Conservation (phyloP, 192 early-diverging fungal species). For the Entophlyctis luteolus region DNA sequence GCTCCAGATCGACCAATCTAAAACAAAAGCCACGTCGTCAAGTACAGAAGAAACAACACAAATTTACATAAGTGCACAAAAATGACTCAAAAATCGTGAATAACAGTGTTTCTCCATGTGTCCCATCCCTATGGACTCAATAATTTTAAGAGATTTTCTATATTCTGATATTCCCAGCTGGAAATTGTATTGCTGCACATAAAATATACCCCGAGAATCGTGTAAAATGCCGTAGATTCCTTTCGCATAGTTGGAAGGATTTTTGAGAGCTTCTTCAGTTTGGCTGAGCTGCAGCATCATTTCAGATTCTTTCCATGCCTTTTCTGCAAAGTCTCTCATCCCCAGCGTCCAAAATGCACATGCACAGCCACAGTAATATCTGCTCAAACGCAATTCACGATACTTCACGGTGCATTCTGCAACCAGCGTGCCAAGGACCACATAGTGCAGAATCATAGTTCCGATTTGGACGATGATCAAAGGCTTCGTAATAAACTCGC, state of each 20-base stretch:
- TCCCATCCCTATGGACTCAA: not conserved
- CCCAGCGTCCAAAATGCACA: too few species aligned
- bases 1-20: not conserved
- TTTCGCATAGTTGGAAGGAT: not conserved
- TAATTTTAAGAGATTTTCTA: not conserved
- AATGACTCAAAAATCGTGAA: not conserved
- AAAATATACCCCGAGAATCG: not conserved
- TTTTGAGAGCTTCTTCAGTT: too few species aligned
- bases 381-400: not conserved
- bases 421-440: not conserved
- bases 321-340: not conserved
- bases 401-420: not conserved
- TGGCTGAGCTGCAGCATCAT: not conserved
- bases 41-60: not conserved
- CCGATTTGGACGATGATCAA: not conserved
- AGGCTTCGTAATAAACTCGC: not conserved
- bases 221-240: not conserved
- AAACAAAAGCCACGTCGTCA: not conserved
- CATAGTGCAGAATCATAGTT: not conserved
- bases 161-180: not conserved
- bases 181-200: not conserved
- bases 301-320: not conserved
- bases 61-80: not conserved
- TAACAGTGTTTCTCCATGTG: not conserved
- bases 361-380: not conserved